Base-by-base conservation (phyloP, 257 asterid species). In the Ligustrum vulgare region DNA sequence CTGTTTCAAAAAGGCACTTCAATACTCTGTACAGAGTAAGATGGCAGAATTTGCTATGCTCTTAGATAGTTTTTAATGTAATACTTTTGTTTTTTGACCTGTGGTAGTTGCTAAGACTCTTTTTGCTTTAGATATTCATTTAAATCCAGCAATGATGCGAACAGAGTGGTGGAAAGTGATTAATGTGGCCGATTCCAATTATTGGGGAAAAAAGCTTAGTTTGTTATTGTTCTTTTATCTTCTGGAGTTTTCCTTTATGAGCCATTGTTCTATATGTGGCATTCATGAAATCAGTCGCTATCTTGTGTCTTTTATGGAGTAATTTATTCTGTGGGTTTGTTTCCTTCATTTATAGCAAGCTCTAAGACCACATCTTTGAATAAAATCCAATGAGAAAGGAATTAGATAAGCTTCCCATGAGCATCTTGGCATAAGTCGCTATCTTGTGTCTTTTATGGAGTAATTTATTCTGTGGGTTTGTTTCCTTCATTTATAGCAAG, bases 291-390 rank as follows among this genome's bases (percentile, higher is more conserved):
- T 75, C 56, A 62, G 15, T 33, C 23, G 49, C 37, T 16, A 51
- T 45, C 23, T 51, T 32, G 72, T 49, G 65, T 51, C 47, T 22
- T 22, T 22, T 75, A 16, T 67, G 49, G 32, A 51, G 71, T 70
- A 47, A 64, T 45, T 75, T 23, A 8, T 18, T 9, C 36, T 39
- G 47, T 6, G 28, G 63, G 11, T 20, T 18, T 54, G 63, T 54
- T 54, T 54, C 28, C 63, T n/a, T n/a, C 28, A 5, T 54, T 54
- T 18, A 54, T 54, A 54, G 28, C 63, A 5, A 54, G 11, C 11
- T 54, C 28, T 54, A 54, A 54, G 28, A 54, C 7, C 23, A 54
- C 11, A 54, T n/a, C 23, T 18, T 54, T 54, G 28, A 18, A 54
- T 6, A 16, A 54, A 0, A 54, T 54, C 63, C 63, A 2, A 4